Conservation (phyloP, 192 early-diverging fungal species). For the Podila horticola region DNA sequence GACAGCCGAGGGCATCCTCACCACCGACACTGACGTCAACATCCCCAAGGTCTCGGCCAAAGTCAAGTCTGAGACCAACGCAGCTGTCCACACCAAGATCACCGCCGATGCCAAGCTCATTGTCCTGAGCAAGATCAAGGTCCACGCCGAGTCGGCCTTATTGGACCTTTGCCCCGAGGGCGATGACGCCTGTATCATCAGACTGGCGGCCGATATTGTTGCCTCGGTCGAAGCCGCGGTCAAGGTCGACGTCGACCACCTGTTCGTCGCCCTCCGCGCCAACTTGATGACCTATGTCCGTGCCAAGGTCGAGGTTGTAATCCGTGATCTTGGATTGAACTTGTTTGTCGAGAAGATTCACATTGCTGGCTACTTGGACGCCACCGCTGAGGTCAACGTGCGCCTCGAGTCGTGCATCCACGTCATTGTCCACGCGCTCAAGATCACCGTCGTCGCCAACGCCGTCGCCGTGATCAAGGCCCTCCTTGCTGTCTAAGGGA, state of each 20-base stretch:
- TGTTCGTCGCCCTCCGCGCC: slow-evolving; percentile 22
- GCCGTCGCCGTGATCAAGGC: slow-evolving; percentile 2
- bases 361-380: slow-evolving; percentile 9
- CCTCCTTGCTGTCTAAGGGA: too few species aligned
- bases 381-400: not conserved
- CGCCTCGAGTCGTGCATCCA: slow-evolving; percentile 15
- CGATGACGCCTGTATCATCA: slow-evolving; percentile 1
- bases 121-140: slow-evolving; percentile 10
- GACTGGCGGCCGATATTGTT: slow-evolving; percentile 5
- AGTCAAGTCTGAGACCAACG: not conserved
- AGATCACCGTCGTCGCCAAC: slow-evolving; percentile 6
- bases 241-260: slow-evolving; percentile 12
- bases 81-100: slow-evolving; percentile 19
- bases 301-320: slow-evolving; percentile 1
- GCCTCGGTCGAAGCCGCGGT: slow-evolving; percentile 4
- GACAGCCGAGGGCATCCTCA: slow-evolving; percentile 3
- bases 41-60: slow-evolving; percentile 14
- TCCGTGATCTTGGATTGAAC: slow-evolving; percentile 23
- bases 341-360: slow-evolving; percentile 26
- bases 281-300: slow-evolving; percentile 32
- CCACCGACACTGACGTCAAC: not conserved
- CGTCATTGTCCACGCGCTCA: slow-evolving; percentile 25
- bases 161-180: slow-evolving; percentile 7
- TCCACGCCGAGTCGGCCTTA: not conserved
- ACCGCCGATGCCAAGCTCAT: slow-evolving; percentile 10